These are phyloP conservation scores for Pichia sp. DNA, from an alignment of 1,139 yeast species.

Conservation along the genomic window DNA sequence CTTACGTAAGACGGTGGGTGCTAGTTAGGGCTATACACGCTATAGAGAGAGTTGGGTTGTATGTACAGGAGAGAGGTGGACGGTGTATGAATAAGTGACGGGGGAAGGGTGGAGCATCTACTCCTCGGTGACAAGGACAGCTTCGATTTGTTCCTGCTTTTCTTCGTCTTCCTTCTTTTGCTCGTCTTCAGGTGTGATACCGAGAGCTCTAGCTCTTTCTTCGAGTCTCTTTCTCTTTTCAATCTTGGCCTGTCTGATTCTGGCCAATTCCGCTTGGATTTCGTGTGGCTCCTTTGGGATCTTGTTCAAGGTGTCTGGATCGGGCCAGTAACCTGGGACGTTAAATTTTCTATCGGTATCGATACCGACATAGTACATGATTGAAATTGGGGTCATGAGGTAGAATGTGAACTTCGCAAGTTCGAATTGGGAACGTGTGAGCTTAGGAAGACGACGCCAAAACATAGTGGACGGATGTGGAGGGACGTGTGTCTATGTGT, in stretches of 20 bases:
- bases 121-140: constrained; percentile 14
- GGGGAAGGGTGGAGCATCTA: too few species aligned
- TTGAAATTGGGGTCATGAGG: constrained; percentile 78
- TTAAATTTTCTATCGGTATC: constrained; percentile 87
- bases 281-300: constrained; percentile 94
- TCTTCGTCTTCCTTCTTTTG: constrained; percentile 11
- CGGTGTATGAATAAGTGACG: too few species aligned
- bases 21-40: too few species aligned
- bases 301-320: constrained; percentile 85
- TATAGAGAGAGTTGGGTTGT: too few species aligned
- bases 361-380: constrained; percentile 91
- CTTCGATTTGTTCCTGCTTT: constrained; percentile 12
- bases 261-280: constrained; percentile 85
- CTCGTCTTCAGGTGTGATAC: constrained; percentile 42
- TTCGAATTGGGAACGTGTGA: constrained; percentile 35
- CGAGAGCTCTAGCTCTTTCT: constrained; percentile 66
- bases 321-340: constrained; percentile 98
- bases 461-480: constrained; percentile 1
- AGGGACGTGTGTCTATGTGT: neutral
- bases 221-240: constrained; percentile 76
- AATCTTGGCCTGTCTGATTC: constrained; percentile 71
- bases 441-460: constrained; percentile 20
- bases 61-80: neutral
- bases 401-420: constrained; percentile 70
- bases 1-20: too few species aligned